Evolutionary conservation across 352 stramenopile genomes (phyloP), one percentile per base, ranked within the genome.

Genomic region (Globisporangium perplexum): DNA sequence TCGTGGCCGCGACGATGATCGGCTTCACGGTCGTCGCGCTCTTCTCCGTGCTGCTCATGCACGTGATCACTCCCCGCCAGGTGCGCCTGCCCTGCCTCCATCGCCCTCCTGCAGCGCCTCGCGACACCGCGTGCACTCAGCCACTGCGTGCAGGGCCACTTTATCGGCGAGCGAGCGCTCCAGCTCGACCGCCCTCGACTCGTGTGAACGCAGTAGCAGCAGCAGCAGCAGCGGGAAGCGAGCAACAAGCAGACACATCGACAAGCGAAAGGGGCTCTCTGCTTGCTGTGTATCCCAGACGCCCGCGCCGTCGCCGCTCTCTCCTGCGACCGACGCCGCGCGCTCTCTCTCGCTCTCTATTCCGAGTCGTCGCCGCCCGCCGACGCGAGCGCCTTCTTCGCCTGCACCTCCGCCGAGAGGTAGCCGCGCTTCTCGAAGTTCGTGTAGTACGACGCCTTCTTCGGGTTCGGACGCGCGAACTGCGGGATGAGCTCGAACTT

Each of bases 391-490:
- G 31, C 31, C 67, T 94, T 90, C 72, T 92, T 86, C 57, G 97
- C 83, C 86, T 98, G 96, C 55, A 98, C 90, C 75, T 98, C 88
- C 0, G 95, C 91, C 67, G 93, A 97, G 61, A 99, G 71, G 82
- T 99, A 99, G 47, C 97, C 97, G 59, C 96, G 83, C 66, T 98
- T 97, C 39, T 96, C 86, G 70, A 90, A 98, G 81, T 98, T 83
- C 35, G 92, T 96, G 82, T 98, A 99, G 77, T 98, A 98, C 50
- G 83, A 77, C 81, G 99, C 96, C 65, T 97, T 96, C 73, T 97
- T 98, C 28, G 95, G 96, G 44, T 90, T 91, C 43, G 97, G 96
- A 57, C 95, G 86, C 18, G 96, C 96, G 50, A 86, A 77, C 73
- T 93, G 92, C 30, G 96, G 96, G 28, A 99, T 68, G 26, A 75